phyloP scores from a whole-genome alignment of 2,329 filamentous ascomycete genomes.

The Diaporthe caulivora region DNA sequence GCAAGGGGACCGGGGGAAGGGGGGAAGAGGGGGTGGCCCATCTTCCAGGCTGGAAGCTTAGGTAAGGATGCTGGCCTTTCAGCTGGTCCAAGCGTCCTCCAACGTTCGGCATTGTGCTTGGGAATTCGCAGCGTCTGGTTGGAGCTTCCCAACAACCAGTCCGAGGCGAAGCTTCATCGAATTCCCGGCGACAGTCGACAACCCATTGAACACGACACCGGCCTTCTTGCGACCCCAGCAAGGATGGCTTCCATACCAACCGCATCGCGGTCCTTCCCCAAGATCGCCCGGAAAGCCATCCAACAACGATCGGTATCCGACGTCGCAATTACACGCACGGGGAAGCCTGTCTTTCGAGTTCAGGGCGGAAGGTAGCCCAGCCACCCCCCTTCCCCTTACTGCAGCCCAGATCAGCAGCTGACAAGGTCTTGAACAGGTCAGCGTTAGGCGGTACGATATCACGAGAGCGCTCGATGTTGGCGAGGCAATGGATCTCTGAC shows the following conservation, averaged over 20 bases:
- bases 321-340: slow-evolving; percentile 92
- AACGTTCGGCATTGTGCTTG: slow-evolving; percentile 37
- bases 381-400: slow-evolving; percentile 46
- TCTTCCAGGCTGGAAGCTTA: slow-evolving; percentile 8
- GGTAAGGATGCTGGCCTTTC: slow-evolving; percentile 19
- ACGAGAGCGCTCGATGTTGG: background rate
- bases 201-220: slow-evolving; percentile 47
- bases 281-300: slow-evolving; percentile 59
- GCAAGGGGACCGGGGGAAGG: background rate
- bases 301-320: slow-evolving; percentile 76
- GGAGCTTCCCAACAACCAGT: slow-evolving; percentile 38
- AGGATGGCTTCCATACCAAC: slow-evolving; percentile 70
- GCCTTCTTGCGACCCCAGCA: slow-evolving; percentile 51
- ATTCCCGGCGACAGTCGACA: slow-evolving; percentile 39
- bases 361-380: slow-evolving; percentile 86
- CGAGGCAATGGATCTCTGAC: slow-evolving; percentile 35
- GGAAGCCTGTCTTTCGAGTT: slow-evolving; percentile 91
- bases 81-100: slow-evolving; percentile 35
- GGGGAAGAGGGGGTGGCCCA: background rate
- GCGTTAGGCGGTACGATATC: slow-evolving; percentile 81
- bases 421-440: slow-evolving; percentile 66
- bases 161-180: slow-evolving; percentile 43
- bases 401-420: slow-evolving; percentile 39
- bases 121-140: slow-evolving; percentile 40
- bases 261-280: slow-evolving; percentile 66